Percentiles rank a stretch among this genome's conserved stretches.
Conservation (phyloP, 2,329 filamentous ascomycete genomes). For the Xylaria sp. region DNA sequence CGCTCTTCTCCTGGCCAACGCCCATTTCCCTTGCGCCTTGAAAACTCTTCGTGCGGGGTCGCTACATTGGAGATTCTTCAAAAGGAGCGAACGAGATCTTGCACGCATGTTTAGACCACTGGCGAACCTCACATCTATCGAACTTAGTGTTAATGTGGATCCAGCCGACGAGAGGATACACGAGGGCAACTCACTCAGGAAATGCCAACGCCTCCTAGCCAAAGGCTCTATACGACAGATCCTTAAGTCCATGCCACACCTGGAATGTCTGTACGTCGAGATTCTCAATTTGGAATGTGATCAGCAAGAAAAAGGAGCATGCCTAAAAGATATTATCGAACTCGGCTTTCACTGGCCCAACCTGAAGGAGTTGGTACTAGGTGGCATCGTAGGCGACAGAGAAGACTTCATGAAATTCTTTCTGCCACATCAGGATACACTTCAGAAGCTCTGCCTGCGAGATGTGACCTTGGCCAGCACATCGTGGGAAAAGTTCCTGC, state of each 20-base stretch:
- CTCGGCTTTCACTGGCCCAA: constrained; percentile 43
- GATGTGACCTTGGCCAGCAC: constrained; percentile 41
- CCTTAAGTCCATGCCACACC: constrained; percentile 41
- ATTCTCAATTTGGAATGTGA: constrained; percentile 33
- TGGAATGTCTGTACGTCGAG: constrained; percentile 42
- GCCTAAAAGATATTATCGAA: constrained; percentile 41
- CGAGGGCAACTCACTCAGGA: constrained; percentile 24
- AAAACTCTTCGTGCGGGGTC: constrained; percentile 37
- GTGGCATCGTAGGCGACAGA: constrained; percentile 41
- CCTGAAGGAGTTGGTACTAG: constrained; percentile 41
- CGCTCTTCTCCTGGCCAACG: constrained; percentile 42
- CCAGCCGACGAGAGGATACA: constrained; percentile 19
- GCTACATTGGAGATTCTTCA: constrained; percentile 45
- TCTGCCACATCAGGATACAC: constrained; percentile 42
- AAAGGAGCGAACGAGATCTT: constrained; percentile 34
- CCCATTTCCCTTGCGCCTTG: constrained; percentile 33
- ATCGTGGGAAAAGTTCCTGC: constrained; percentile 44
- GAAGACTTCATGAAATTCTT: constrained; percentile 42
- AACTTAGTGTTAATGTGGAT: constrained; percentile 40
- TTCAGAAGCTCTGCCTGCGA: constrained; percentile 42
- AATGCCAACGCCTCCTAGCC: constrained; percentile 38
- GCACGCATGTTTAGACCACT: constrained; percentile 39
- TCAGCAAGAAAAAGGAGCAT: constrained; percentile 29
- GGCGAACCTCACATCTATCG: constrained; percentile 40
- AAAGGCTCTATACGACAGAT: constrained; percentile 42